A percentile compares a stretch with the other conserved stretches of the same genome.
These are phyloP conservation scores for Sporisorium sorghi DNA, from an alignment of 1,284 basidiomycete genomes.

Conservation along the genomic window DNA sequence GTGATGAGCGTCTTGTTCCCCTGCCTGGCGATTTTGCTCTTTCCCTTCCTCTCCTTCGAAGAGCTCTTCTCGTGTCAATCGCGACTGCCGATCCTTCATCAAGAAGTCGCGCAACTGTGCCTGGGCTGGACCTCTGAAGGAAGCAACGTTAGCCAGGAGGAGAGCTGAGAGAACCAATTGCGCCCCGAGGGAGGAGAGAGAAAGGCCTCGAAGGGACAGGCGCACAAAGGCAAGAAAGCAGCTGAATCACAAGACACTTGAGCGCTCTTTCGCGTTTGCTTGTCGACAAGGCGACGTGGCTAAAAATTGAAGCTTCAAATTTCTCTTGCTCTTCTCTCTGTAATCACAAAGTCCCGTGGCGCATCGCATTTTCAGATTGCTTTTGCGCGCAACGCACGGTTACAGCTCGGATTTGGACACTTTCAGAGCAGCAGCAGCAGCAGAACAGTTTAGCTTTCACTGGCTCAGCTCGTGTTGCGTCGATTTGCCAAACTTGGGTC, in stretches of 20 bases:
- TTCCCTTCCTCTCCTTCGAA: too few species aligned
- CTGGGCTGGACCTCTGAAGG: too few species aligned
- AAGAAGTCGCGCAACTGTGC: neutral
- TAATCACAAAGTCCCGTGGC: conserved; percentile 23
- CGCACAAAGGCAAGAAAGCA: neutral
- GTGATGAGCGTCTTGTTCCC: neutral
- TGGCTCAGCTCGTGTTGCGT: neutral
- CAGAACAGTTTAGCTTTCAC: neutral
- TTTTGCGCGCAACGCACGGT: conserved; percentile 8
- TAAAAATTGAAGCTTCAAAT: neutral
- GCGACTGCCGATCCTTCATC: too few species aligned
- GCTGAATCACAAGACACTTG: neutral
- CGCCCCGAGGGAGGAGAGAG: too few species aligned
- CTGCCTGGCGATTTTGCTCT: neutral
- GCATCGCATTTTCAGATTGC: too few species aligned
- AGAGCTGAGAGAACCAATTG: neutral
- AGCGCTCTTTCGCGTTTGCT: neutral
- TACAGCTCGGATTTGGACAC: neutral
- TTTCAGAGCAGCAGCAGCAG: neutral
- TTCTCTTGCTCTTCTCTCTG: neutral
- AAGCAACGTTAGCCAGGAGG: too few species aligned
- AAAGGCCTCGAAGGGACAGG: neutral
- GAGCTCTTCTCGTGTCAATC: too few species aligned
- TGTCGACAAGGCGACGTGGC: conserved; percentile 33
- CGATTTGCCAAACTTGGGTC: too few species aligned